Conservation (phyloP, 169 alveolate species). For the Cryptosporidium muris region DNA sequence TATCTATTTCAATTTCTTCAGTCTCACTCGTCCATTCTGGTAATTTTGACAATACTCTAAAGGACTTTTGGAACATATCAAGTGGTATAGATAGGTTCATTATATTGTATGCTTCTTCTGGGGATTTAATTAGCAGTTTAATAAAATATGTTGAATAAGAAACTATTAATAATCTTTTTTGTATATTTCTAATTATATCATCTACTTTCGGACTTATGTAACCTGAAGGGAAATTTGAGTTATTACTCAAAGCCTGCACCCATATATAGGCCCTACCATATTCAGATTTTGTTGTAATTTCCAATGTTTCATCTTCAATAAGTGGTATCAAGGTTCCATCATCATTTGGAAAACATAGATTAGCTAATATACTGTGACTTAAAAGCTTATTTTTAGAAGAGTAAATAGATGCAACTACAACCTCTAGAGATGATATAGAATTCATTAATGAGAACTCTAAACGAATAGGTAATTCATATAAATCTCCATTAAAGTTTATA, state of each 20-base stretch:
- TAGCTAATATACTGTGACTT: slow-evolving; percentile 25
- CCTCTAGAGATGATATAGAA: slow-evolving; percentile 16
- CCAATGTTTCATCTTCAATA: slow-evolving; percentile 12
- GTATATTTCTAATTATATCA: no score
- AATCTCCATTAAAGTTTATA: not conserved
- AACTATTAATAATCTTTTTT: no score
- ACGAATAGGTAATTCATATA: slow-evolving; percentile 15
- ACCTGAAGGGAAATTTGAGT: not conserved
- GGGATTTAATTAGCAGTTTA: no score
- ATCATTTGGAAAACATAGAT: slow-evolving; percentile 46
- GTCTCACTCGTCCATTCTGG: no score
- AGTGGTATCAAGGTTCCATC: slow-evolving; percentile 22
- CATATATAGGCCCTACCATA: slow-evolving; percentile 58
- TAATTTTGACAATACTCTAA: no score
- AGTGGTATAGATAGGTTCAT: no score
- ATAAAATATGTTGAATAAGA: no score
- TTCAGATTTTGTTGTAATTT: not conserved
- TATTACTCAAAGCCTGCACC: slow-evolving; percentile 46
- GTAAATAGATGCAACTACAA: not conserved
- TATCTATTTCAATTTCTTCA: no score
- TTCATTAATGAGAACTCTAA: slow-evolving; percentile 16
- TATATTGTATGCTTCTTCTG: no score
- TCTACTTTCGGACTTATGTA: no score
- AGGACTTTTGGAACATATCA: no score
- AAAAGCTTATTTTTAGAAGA: not conserved